Evolutionary conservation across 805 yeast genomes (phyloP).

Genomic region (Candida palmyrensis): DNA sequence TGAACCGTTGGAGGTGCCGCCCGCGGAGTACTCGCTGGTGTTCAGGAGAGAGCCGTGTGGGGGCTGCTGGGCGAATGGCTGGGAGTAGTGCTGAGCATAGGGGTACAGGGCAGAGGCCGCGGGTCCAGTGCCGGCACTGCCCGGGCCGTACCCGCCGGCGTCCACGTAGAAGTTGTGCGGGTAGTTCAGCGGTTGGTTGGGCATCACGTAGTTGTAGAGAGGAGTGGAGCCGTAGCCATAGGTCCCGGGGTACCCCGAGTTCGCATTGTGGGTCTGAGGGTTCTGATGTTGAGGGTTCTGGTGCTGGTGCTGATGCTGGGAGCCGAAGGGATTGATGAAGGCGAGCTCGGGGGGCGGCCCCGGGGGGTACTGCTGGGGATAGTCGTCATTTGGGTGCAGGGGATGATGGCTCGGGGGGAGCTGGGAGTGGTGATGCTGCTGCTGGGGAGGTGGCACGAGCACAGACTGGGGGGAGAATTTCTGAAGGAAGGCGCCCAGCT

Average conservation of each 20-base stretch:
- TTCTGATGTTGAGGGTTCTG: background rate
- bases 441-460: slow-evolving; percentile 3
- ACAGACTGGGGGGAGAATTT: slow-evolving; percentile 3
- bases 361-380: slow-evolving; percentile 3
- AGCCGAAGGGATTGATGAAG: slow-evolving; percentile 4
- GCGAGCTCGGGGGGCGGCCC: slow-evolving; percentile 1
- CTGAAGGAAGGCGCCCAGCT: slow-evolving; percentile 1
- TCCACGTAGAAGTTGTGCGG: too few relatives aligned
- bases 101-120: slow-evolving; percentile 4
- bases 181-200: too few relatives aligned
- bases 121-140: slow-evolving; percentile 1
- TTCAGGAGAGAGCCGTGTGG: slow-evolving; percentile 8
- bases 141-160: background rate
- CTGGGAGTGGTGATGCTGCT: slow-evolving; percentile 1
- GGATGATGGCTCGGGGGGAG: slow-evolving; percentile 2
- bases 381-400: slow-evolving; percentile 5
- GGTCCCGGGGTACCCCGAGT: background rate
- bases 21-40: slow-evolving; percentile 9
- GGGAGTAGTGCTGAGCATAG: slow-evolving; percentile 7
- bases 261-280: background rate
- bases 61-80: slow-evolving; percentile 10
- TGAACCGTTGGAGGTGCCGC: slow-evolving; percentile 9
- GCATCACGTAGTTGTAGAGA: too few relatives aligned
- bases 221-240: background rate
- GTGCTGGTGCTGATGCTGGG: background rate